Percentiles rank a stretch among this genome's conserved stretches.
Conservation (phyloP, 768 basidiomycete species). For the Gloeophyllum trabeum region DNA sequence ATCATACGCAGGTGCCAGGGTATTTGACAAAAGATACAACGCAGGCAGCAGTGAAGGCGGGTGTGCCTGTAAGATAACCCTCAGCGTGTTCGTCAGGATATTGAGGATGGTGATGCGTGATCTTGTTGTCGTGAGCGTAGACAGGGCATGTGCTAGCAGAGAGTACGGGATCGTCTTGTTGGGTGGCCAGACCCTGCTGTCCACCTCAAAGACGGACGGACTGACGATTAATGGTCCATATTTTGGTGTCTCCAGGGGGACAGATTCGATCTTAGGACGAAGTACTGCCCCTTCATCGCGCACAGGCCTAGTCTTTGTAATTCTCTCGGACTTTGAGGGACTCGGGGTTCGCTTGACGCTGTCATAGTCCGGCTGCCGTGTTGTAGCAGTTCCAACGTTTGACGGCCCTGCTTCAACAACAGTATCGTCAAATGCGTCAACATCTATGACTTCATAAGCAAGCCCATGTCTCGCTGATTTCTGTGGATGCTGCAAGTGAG, state of each 20-base stretch:
- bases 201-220: background rate
- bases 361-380: background rate
- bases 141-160: slow-evolving; percentile 56
- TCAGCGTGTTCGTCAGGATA: slow-evolving; percentile 63
- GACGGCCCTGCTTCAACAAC: slow-evolving; percentile 1
- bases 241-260: background rate
- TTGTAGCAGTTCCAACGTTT: background rate
- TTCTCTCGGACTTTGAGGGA: background rate
- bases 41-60: slow-evolving; percentile 63
- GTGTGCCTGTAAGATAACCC: slow-evolving; percentile 53
- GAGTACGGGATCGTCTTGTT: slow-evolving; percentile 45
- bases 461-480: background rate
- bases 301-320: background rate
- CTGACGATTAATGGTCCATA: background rate
- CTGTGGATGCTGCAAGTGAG: background rate
- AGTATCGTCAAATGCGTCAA: slow-evolving; percentile 18
- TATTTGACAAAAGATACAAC: slow-evolving; percentile 75
- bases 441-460: slow-evolving; percentile 17
- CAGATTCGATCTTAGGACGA: too few species aligned
- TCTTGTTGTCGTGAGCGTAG: slow-evolving; percentile 49
- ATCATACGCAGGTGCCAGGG: slow-evolving; percentile 65
- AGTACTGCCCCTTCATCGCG: background rate
- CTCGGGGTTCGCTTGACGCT: background rate
- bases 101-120: slow-evolving; percentile 65
- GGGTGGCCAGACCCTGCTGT: background rate